These are phyloP conservation scores for Metschnikowia bowlesiae DNA, from an alignment of 805 yeast species.

Conservation along the genomic window DNA sequence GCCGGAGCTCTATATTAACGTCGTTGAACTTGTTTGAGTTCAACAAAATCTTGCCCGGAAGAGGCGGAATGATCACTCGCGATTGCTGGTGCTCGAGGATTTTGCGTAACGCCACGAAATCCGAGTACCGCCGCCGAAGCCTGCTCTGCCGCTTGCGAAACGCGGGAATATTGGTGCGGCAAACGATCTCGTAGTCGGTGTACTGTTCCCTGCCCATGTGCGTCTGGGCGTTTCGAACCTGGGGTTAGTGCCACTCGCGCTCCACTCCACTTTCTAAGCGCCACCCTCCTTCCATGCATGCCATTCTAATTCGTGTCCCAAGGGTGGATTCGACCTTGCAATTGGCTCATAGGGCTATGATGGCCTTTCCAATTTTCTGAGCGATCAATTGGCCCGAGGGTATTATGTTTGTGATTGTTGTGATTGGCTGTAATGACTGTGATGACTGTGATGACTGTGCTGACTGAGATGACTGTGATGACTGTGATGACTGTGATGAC, in stretches of 20 bases:
- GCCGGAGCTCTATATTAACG: conserved; percentile 75
- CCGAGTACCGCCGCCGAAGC: conserved; percentile 85
- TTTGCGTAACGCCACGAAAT: conserved; percentile 77
- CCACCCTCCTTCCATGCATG: neutral
- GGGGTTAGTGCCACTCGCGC: conserved; percentile 18
- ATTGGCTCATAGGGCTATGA: no score
- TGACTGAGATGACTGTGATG: no score
- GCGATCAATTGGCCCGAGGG: no score
- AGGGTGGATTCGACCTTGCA: no score
- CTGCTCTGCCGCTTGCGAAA: conserved; percentile 59
- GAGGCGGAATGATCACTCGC: conserved; percentile 75
- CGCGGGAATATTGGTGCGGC: conserved; percentile 88
- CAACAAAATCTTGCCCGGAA: conserved; percentile 83
- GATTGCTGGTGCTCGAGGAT: conserved; percentile 72
- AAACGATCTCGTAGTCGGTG: conserved; percentile 88
- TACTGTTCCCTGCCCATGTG: conserved; percentile 65
- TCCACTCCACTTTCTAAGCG: neutral
- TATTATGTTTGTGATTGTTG: no score
- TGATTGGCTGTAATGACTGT: no score
- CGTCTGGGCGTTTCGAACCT: conserved; percentile 68
- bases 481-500: no score
- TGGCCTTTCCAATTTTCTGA: no score
- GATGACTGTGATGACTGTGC: no score
- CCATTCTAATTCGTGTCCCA: no score
- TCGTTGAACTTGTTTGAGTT: conserved; percentile 71